A percentile compares a stretch with the other conserved stretches of the same genome.
Conservation (phyloP, 176 grass and related monocot species). For the Paspalum notatum region DNA sequence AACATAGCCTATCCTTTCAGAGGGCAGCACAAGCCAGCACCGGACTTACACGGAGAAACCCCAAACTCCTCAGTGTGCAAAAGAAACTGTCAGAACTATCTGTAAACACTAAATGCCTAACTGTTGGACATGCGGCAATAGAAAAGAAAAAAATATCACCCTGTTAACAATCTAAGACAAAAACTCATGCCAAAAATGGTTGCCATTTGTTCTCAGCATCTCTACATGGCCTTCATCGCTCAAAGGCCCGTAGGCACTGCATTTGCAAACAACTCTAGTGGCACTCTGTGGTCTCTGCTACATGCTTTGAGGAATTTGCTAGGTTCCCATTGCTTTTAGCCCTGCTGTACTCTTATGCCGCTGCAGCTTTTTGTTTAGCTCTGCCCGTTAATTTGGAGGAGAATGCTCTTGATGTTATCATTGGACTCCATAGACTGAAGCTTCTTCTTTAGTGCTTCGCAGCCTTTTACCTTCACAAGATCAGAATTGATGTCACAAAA, state of each 20-base stretch:
- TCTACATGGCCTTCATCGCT: conserved; percentile 25
- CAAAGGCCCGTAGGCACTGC: conserved; percentile 23
- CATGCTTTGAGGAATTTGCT: conserved; percentile 32
- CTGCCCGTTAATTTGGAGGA: conserved; percentile 34
- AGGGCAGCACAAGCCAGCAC: conserved; percentile 41
- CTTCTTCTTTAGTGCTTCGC: conserved; percentile 44
- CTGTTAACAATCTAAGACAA: conserved; percentile 40
- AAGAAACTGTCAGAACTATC: conserved; percentile 61
- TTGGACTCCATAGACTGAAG: conserved; percentile 55
- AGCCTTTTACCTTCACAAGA: conserved; percentile 47
- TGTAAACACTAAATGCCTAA: conserved; percentile 45
- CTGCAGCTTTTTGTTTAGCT: conserved; percentile 28
- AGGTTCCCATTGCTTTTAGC: background rate
- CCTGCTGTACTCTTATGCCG: background rate
- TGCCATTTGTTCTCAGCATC: conserved; percentile 34
- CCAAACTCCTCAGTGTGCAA: conserved; percentile 47
- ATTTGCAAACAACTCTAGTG: conserved; percentile 33
- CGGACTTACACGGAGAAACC: conserved; percentile 29
- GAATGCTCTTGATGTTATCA: conserved; percentile 40
- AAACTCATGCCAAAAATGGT: conserved; percentile 57
- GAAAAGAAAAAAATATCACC: conserved; percentile 36
- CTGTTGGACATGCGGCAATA: conserved; percentile 36
- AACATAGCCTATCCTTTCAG: conserved; percentile 40
- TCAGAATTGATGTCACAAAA: conserved; percentile 34
- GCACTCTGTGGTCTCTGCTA: background rate